Base-by-base conservation (phyloP, 1,284 basidiomycete species). In the Cutaneotrichosporon dermatis region DNA sequence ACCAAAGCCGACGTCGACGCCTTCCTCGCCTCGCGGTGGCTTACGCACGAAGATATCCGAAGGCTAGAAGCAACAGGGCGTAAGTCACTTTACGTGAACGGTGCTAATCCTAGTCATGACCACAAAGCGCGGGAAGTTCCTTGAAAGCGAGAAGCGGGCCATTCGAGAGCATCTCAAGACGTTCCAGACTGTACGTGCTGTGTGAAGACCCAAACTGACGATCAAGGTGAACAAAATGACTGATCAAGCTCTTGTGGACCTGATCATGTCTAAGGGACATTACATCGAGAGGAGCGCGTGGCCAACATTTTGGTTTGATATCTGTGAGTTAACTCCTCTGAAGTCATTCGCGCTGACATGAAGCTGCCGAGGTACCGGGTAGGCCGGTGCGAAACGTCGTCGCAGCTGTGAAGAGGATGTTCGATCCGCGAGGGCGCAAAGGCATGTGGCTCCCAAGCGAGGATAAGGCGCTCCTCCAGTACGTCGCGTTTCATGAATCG, bases 351-450 rank as follows among this genome's bases (percentile, higher is more conserved):
- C 25, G 25, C 25, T 25, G 25, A 25, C 25, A 25, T 25, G 25
- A 25, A 25, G 42, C 40, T 39, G 53, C 64, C 1, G 41, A 52
- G 10, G 60, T 69, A 0, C 73, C 73, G 3, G 75, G 75, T 11
- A 61, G 75, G 41, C 75, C 75, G 0, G 68, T 73, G 9, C 62
- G 63, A 34, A 71, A 70, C 53, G 69, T 75, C 40, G 69, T 70
- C 52, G 66, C 69, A 43, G 64, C 64, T 34, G 66, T 73, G 25
- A 67, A 71, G 59, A 53, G 74, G 44, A 66, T 69, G 59, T 72
- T 69, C 58, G 69, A 76, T 62, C 70, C 74, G 35, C 61, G 68
- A 13, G 72, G 63, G 4, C 63, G 67, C n/a, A 73, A 76, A 61
- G 75, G 75, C 7, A 36, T 57, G 15, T 76, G 74, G 74, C 69